Base-by-base conservation (phyloP, 2,329 filamentous ascomycete species). In the Pseudogymnoascus sp. region DNA sequence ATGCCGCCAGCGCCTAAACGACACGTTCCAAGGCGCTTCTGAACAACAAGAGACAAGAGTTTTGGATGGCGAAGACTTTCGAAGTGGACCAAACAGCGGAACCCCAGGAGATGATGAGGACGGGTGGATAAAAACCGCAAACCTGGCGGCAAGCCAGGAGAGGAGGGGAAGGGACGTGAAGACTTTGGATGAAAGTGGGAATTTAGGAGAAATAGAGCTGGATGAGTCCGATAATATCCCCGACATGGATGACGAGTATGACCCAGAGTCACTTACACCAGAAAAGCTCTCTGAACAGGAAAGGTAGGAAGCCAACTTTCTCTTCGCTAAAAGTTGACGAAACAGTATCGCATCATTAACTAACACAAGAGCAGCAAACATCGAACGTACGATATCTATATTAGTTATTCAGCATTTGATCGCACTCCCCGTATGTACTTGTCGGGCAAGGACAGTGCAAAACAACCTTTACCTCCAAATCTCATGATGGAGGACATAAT, bases 401-500 rank as follows among this genome's bases (percentile, higher is more conserved):
- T 99, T 72, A 94, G 92, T 77, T 99, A 99, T 78, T 90, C 92
- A 3, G 89, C 92, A 39, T 97, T 96, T 80, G 99, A 97, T 78
- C 89, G 91, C 68, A 97, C 94, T 3, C 94, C 94, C 0, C 90
- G 94, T 35, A 85, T 97, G 70, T 99, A 97, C 75, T 86, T 99
- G 58, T 95, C 92, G 0, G 94, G 94, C 70, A 97, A 97, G 76
- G 79, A 85, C 10, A 83, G 89, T 29, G 84, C 85, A 63, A 90
- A 90, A 25, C 88, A 92, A 67, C 92, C 92, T 1, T 86, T 96
- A 0, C 85, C 88, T 3, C 92, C 92, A 3, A 83, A 88, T 60
- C 80, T 87, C 61, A 96, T 96, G 92, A 96, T 96, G 89, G 91
- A 96, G 74, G 92, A 96, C 73, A 96, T 96, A 63, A 89, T 96